Base-by-base conservation (phyloP, 768 basidiomycete species). In the Candolleomyces aberdarensis region DNA sequence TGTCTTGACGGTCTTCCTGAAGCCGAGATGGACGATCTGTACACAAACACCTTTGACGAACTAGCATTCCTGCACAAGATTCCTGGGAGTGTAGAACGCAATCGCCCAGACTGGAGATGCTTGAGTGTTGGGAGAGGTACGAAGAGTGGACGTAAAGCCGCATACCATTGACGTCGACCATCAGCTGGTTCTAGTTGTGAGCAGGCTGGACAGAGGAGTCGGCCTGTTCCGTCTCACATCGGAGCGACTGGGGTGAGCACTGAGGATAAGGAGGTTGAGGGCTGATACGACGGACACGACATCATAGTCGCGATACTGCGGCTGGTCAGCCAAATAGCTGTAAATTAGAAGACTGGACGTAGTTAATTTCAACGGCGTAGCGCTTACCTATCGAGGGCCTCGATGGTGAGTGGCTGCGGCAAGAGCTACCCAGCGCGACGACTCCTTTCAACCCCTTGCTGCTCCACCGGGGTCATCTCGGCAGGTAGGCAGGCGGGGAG, bases 41-140 rank as follows among this genome's bases (percentile, higher is more conserved):
- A 94, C 75, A 43, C 92, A 77, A 2, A 92, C 80, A 8, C 88
- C 82, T 62, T 79, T 84, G 44, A 83, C 86, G 64, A 91, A 93
- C 82, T 85, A 5, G 80, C 77, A 0, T 77, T 65, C 29, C 68
- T 63, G 67, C 0, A 86, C 87, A 2, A 94, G 78, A 67, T 87
- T 91, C 1, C 85, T 85, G 0, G 82, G 78, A 4, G 74, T 80
- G 63, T 86, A 85, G 63, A 86, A 86, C 1, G 85, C 85, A 15
- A 83, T 85, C 8, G 83, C 84, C 65, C 83, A 84, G 13, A 81
- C 81, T 83, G 55, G 7, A 55, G 52, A 47, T 8, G 43, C n/a
- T n/a, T 22, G 52, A 58, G 20, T 20, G 49, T 41, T 48, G 51
- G 44, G 36, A 58, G 39, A 48, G 54, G 46, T 49, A 19, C 26